Evolutionary conservation across 306 rosid species (phyloP), one percentile per base, ranked within the genome.

Genomic region (Cucumis cinereus): DNA sequence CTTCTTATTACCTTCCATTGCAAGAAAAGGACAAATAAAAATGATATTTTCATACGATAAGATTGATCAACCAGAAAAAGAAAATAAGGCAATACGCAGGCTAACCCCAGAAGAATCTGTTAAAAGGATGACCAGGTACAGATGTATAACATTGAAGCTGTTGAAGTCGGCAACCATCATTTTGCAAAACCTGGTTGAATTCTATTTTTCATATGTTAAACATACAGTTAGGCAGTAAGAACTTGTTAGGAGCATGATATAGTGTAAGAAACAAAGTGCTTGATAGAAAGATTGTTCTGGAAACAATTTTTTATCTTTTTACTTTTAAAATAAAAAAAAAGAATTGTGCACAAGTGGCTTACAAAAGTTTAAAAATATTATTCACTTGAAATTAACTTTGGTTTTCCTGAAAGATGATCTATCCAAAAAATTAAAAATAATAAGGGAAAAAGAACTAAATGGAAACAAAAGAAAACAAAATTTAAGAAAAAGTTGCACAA

Each of bases 81-180:
- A 61, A 80, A 80, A 56, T 67, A 35, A 10, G 61, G 58, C 45
- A 49, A 55, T 66, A 79, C 78, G 69, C 77, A 68, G 75, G 58
- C 81, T 77, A 80, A 94, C 99, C 99, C 92, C 99, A 91, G 80
- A 73, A 83, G 77, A 94, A 94, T 80, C 82, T 90, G 83, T 94
- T 92, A 79, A 91, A 89, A 67, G 97, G 92, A 76, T 94, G 97
- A 71, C 89, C 89, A 57, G 76, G 86, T 41, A 84, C 70, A 26
- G 99, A 76, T 64, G 99, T 91, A 85, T 89, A 92, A 82, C 96
- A 92, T 62, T 90, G 99, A 84, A 94, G 86, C 82, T 94, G 99
- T 82, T 88, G 96, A 85, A 89, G 93, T 50, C 99, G 99, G 82
- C 95, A 89, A 64, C 84, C 90, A 77, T 94, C 99, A 67, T 76